Percentiles rank a stretch among this genome's conserved stretches.
phyloP scores from a whole-genome alignment of 352 stramenopile genomes.

The Blastocystis sp. region DNA sequence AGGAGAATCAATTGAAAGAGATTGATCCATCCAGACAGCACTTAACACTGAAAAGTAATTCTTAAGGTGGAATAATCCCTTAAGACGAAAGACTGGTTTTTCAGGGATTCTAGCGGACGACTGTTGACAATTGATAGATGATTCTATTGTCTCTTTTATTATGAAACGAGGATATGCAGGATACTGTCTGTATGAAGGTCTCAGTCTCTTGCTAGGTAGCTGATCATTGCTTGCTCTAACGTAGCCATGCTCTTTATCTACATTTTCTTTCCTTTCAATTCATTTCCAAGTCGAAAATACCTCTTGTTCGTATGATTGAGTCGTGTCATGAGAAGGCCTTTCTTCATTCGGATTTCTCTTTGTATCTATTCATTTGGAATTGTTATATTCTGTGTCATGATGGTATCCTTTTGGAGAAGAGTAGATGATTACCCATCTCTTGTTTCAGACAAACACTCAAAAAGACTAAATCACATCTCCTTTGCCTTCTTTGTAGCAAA shows the following conservation, averaged over 20 bases:
- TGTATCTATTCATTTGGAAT: neutral
- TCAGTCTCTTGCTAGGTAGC: neutral
- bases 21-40: too few relatives aligned
- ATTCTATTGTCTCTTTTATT: too few relatives aligned
- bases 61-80: too few relatives aligned
- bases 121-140: too few relatives aligned
- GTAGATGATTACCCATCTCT: neutral
- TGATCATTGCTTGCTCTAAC: neutral
- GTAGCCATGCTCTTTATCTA: neutral
- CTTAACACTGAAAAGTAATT: too few relatives aligned
- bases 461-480: conserved; percentile 36
- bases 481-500: conserved; percentile 54
- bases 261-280: neutral
- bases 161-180: neutral
- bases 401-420: neutral
- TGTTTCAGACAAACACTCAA: conserved; percentile 3
- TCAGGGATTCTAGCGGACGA: too few relatives aligned
- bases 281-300: neutral
- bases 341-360: neutral
- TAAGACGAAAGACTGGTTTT: too few relatives aligned
- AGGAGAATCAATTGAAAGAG: too few relatives aligned
- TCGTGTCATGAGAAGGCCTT: neutral
- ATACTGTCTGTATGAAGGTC: neutral
- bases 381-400: neutral
- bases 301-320: neutral